Conservation (phyloP, 345 rosid genomes). For the Mallotus nudiflorus region DNA sequence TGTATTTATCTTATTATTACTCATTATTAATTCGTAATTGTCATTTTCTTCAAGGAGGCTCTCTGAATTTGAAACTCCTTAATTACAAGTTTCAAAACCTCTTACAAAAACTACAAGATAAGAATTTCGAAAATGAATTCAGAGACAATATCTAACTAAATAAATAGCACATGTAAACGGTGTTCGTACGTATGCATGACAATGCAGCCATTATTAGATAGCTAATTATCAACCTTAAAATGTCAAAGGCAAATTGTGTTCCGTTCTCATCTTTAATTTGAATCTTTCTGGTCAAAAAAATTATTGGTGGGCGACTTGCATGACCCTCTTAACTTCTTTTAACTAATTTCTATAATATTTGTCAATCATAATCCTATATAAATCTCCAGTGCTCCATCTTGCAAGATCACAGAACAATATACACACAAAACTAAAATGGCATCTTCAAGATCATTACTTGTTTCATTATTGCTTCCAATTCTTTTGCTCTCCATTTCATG, state of each 20-base stretch:
- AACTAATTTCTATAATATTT: background rate
- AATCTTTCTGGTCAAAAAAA: conserved; percentile 9
- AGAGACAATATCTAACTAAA: too few relatives aligned
- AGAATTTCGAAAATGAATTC: too few relatives aligned
- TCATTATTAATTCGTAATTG: too few relatives aligned
- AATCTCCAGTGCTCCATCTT: background rate
- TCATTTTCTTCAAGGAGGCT: too few relatives aligned
- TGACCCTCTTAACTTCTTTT: background rate
- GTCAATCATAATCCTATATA: background rate
- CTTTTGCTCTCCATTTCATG: background rate
- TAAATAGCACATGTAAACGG: too few relatives aligned
- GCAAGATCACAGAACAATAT: background rate
- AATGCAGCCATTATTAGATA: too few relatives aligned
- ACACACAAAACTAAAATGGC: background rate
- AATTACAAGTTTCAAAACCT: too few relatives aligned
- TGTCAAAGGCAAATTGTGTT: background rate
- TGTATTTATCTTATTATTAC: too few relatives aligned
- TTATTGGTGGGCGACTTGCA: background rate
- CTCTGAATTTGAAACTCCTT: too few relatives aligned
- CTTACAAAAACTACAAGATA: too few relatives aligned
- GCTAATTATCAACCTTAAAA: too few relatives aligned
- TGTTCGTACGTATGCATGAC: too few relatives aligned
- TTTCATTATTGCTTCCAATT: background rate
- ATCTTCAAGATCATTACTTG: background rate
- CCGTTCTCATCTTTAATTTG: background rate